Base-by-base conservation (phyloP, 352 stramenopile species). In the Phytophthora cryptogea region DNA sequence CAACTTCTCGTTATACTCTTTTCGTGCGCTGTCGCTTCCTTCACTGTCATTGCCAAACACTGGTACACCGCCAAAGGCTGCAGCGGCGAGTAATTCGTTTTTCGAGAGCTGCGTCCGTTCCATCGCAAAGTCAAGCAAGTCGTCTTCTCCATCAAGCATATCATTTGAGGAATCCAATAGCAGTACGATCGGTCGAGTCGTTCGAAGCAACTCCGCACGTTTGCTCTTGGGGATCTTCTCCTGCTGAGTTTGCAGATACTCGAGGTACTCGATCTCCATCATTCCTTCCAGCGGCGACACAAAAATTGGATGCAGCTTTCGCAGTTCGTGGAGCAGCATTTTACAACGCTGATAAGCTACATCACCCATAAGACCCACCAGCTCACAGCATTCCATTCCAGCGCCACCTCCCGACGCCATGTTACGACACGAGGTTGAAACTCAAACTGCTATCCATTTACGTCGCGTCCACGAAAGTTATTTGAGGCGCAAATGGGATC, bases 291-390 rank as follows among this genome's bases (percentile, higher is more conserved):
- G 28, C 16, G 72, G 81, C 5, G 78, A 66, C 5, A 91, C 55
- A 45, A 91, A 72, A 23, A 80, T 70, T 17, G 78, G 66, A 27
- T 79, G 63, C 4, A 88, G 54, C 26, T 80, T 61, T 13, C 73
- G 74, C 26, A 91, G 64, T 55, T 88, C 78, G 10, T 83, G 78
- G 8, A 91, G 67, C 37, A 91, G 56, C 37, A 91, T 37, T 35
- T 60, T 68, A 44, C 78, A 88, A 20, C 82, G 78, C 41, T 91
- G 82, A 62, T 78, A 89, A 36, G 80, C 69, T 13, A 72, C 71
- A 45, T 89, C 82, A 2, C 74, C 67, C 17, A 86, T 68, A 27
- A 79, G 55, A 5, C 82, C 82, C 14, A 82, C 74, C 43, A 91
- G 65, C 63, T 89, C 82, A n/a, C 74, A 88, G 26, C 64, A 72